Evolutionary conservation across 2,329 filamentous ascomycete species (phyloP), one percentile per base, ranked within the genome.

Genomic region (Monilinia fructicola): DNA sequence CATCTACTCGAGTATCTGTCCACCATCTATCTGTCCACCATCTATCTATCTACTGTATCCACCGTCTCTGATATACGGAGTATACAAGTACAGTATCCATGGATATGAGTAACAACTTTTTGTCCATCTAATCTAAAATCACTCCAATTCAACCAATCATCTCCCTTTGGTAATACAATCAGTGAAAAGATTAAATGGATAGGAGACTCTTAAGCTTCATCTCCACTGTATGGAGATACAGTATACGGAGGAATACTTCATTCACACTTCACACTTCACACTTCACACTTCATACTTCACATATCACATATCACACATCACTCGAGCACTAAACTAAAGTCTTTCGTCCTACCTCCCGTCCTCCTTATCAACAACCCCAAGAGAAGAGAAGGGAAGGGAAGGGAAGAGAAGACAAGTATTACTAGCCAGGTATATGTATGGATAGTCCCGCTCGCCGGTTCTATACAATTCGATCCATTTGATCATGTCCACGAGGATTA

Each of bases 401-500:
- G 31, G 9, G 31, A 35, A 35, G 31, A 35, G 31, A 35, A 35
- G 31, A 35, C 5, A 35, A 5, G 9, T 35, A 35, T 35, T 35
- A 35, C 4, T 35, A 35, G 31, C 4, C 9, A 35, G 31, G 31
- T 35, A 35, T 35, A 35, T 35, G 31, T 35, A 35, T 35, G 31
- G 31, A 35, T 35, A 35, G 31, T 35, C 31, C 46, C 63, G n/a
- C 46, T 61, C n/a, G 42, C 31, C 44, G 46, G 23, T 42, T 60
- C 42, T 53, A 38, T 53, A n/a, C 38, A 46, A 60, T 60, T 26
- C 38, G n/a, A 26, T 53, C 35, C 46, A 65, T 65, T 35, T 46
- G 50, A 61, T 46, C 21, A 6, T 50, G 54, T 54, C 48, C 55
- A 65, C 46, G 54, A 54, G 38, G 38, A 65, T 44, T 31, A 42